Percentiles rank a stretch among this genome's conserved stretches.
Conservation (phyloP, 148 eudicot species). For the Agrostemma githago region DNA sequence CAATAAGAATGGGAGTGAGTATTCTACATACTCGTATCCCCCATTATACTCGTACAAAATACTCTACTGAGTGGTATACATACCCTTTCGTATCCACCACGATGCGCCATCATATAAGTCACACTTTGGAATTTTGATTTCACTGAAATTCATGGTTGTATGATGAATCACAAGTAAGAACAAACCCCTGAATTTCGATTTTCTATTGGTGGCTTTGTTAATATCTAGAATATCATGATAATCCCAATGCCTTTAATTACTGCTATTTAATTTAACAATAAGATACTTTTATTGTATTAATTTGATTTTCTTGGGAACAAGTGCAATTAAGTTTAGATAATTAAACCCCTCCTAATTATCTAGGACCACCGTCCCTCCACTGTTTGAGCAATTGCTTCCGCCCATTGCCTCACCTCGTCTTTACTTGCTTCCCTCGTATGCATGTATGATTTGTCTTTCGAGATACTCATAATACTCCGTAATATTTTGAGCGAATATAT, state of each 20-base stretch:
- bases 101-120: constrained; percentile 12
- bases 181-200: constrained; percentile 20
- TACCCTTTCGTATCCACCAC: constrained; percentile 22
- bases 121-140: background rate
- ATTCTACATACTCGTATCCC: background rate
- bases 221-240: constrained; percentile 29
- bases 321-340: constrained; percentile 4
- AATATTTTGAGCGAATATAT: no score
- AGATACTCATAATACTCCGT: no score
- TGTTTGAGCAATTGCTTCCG: constrained; percentile 17
- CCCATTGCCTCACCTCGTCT: background rate
- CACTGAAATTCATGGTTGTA: constrained; percentile 25
- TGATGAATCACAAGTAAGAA: constrained; percentile 9
- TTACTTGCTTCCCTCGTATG: no score
- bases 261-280: constrained; percentile 9
- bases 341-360: background rate
- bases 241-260: constrained; percentile 31
- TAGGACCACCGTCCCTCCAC: constrained; percentile 28
- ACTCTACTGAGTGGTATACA: background rate
- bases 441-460: no score
- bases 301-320: constrained; percentile 3
- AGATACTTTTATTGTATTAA: background rate
- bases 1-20: no score
- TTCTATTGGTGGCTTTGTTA: constrained; percentile 25
- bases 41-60: background rate